A percentile compares a stretch with the other conserved stretches of the same genome.
These are phyloP conservation scores for Salmacisia buchloeana DNA, from an alignment of 1,284 basidiomycete genomes.

Conservation along the genomic window DNA sequence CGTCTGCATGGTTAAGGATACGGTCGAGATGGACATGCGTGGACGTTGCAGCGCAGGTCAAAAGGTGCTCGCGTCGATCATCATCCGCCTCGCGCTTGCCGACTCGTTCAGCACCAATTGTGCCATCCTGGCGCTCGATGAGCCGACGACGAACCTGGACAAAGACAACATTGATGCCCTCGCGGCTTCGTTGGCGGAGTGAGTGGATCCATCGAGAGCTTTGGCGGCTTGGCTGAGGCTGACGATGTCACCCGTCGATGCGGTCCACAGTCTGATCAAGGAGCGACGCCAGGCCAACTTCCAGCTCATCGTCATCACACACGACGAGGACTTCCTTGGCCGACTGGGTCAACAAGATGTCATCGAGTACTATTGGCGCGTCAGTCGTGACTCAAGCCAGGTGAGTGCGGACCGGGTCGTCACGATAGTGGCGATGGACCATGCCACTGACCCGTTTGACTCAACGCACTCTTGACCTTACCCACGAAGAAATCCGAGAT, in stretches of 20 bases:
- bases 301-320: constrained; percentile 84
- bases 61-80: constrained; percentile 98
- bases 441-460: background rate
- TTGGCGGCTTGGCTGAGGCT: constrained; percentile 10
- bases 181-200: constrained; percentile 86
- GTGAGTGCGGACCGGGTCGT: constrained; percentile 18
- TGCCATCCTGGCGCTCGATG: constrained; percentile 93
- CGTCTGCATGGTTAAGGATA: constrained; percentile 92
- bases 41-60: constrained; percentile 97
- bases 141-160: constrained; percentile 96
- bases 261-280: constrained; percentile 29
- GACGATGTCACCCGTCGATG: background rate
- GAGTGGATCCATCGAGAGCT: constrained; percentile 49
- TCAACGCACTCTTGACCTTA: background rate
- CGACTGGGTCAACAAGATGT: constrained; percentile 38
- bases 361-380: constrained; percentile 46
- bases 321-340: constrained; percentile 47
- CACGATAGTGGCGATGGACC: background rate
- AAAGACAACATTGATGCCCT: constrained; percentile 93
- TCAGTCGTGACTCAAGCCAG: constrained; percentile 34
- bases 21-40: constrained; percentile 99
- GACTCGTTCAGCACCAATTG: constrained; percentile 97
- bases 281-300: constrained; percentile 69
- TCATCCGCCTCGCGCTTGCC: constrained; percentile 93
- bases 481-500: background rate